phyloP scores from a whole-genome alignment of 257 asterid species.

The Nyctanthes arbortristis region DNA sequence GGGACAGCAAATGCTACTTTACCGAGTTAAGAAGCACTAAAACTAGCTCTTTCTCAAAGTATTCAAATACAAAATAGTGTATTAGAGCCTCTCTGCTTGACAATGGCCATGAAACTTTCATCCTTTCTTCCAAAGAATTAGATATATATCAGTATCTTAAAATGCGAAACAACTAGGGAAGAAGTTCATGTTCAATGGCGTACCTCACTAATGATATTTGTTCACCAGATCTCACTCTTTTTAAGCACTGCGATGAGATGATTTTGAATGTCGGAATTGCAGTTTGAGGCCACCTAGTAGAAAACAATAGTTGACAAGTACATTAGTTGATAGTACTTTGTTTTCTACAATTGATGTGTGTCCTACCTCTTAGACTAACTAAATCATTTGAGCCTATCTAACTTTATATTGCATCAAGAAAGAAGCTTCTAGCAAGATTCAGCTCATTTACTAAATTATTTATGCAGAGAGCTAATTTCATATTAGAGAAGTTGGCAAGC shows the following conservation, averaged over 20 bases:
- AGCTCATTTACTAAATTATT: background rate
- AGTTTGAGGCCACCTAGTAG: constrained; percentile 90
- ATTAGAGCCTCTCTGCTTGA: constrained; percentile 76
- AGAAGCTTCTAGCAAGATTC: background rate
- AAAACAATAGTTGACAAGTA: constrained; percentile 8
- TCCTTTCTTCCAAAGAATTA: constrained; percentile 79
- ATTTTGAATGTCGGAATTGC: constrained; percentile 70
- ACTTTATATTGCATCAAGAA: background rate
- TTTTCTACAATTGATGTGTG: background rate
- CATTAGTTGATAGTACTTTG: constrained; percentile 15
- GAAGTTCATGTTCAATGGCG: constrained; percentile 18
- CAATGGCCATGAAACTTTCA: constrained; percentile 93
- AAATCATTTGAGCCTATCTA: background rate
- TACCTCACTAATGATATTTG: constrained; percentile 87
- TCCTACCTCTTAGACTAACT: background rate
- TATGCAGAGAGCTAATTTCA: background rate
- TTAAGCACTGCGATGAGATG: constrained; percentile 50
- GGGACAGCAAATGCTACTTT: constrained; percentile 13
- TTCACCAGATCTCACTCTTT: constrained; percentile 68
- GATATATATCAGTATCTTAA: constrained; percentile 37
- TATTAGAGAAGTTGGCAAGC: background rate
- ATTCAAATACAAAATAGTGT: constrained; percentile 69
- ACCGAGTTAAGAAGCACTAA: constrained; percentile 83
- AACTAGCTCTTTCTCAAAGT: constrained; percentile 71
- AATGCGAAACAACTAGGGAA: constrained; percentile 12